These are phyloP conservation scores for Phialophora tarda DNA, from an alignment of 2,329 filamentous ascomycete species.

Conservation along the genomic window DNA sequence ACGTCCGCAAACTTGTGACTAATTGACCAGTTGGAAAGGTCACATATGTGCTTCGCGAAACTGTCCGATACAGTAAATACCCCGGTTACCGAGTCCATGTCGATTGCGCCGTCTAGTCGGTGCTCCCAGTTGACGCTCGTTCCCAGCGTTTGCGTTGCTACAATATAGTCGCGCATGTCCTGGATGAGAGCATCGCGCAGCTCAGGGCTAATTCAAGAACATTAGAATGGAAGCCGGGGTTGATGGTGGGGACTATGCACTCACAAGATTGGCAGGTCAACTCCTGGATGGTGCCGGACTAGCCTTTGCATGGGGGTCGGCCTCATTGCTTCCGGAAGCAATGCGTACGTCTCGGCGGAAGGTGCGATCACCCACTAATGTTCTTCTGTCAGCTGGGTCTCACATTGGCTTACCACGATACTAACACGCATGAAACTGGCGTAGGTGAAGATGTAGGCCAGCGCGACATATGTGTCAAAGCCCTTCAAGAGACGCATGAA, in stretches of 20 bases:
- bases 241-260: neutral
- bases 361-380: slow-evolving; percentile 25
- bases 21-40: slow-evolving; percentile 23
- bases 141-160: slow-evolving; percentile 22
- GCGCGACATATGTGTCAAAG: slow-evolving; percentile 21
- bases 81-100: slow-evolving; percentile 12
- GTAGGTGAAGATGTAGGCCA: slow-evolving; percentile 19
- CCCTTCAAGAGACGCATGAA: slow-evolving; percentile 24
- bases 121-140: slow-evolving; percentile 25
- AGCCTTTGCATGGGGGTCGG: slow-evolving; percentile 25
- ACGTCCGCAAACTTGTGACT: slow-evolving; percentile 23
- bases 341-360: slow-evolving; percentile 18
- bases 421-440: slow-evolving; percentile 29
- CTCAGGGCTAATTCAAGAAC: slow-evolving; percentile 12
- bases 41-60: slow-evolving; percentile 17
- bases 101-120: slow-evolving; percentile 14
- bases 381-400: neutral
- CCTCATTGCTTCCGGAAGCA: slow-evolving; percentile 26
- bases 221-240: neutral
- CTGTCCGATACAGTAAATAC: slow-evolving; percentile 15
- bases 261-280: slow-evolving; percentile 25
- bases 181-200: slow-evolving; percentile 25
- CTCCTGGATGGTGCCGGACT: slow-evolving; percentile 23
- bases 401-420: neutral
- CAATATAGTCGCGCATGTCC: slow-evolving; percentile 27